Conservation (phyloP, 2,329 filamentous ascomycete species). For the Pseudocercospora pini-densiflorae region DNA sequence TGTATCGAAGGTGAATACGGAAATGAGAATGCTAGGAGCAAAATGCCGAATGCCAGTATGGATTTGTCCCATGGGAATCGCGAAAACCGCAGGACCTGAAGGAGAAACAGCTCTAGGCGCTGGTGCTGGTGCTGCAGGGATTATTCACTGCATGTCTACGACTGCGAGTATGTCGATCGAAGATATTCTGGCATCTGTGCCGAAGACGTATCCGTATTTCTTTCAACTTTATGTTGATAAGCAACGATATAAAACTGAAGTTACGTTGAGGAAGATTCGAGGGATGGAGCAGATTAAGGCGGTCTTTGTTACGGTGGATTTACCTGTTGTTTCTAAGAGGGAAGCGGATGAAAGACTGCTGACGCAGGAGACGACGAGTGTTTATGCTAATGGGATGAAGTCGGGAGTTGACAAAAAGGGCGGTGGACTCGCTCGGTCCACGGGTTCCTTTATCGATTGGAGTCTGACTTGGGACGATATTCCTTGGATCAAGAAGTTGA, state of each 20-base stretch:
- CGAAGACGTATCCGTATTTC: constrained; percentile 48
- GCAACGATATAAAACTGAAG: constrained; percentile 57
- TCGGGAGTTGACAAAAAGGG: constrained; percentile 59
- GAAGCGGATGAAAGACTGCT: constrained; percentile 54
- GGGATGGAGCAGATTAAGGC: constrained; percentile 54
- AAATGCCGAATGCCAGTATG: constrained; percentile 43
- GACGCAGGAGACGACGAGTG: constrained; percentile 64
- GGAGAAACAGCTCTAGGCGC: constrained; percentile 42
- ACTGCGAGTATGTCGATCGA: constrained; percentile 37
- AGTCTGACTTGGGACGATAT: constrained; percentile 57
- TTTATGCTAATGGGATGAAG: constrained; percentile 59
- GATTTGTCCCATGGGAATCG: constrained; percentile 42
- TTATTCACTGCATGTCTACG: constrained; percentile 40
- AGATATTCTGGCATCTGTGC: constrained; percentile 39
- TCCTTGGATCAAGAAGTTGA: constrained; percentile 46
- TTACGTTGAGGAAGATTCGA: constrained; percentile 54
- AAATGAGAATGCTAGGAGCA: constrained; percentile 39
- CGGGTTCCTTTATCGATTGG: constrained; percentile 62
- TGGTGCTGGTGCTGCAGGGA: constrained; percentile 37
- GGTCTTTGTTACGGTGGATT: constrained; percentile 64
- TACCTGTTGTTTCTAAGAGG: constrained; percentile 61
- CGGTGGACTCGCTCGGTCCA: constrained; percentile 58
- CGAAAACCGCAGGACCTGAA: constrained; percentile 37
- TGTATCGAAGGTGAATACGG: constrained; percentile 44
- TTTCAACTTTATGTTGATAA: constrained; percentile 68